These are phyloP conservation scores for Colletotrichum lini DNA, from an alignment of 2,329 filamentous ascomycete species.

Conservation along the genomic window DNA sequence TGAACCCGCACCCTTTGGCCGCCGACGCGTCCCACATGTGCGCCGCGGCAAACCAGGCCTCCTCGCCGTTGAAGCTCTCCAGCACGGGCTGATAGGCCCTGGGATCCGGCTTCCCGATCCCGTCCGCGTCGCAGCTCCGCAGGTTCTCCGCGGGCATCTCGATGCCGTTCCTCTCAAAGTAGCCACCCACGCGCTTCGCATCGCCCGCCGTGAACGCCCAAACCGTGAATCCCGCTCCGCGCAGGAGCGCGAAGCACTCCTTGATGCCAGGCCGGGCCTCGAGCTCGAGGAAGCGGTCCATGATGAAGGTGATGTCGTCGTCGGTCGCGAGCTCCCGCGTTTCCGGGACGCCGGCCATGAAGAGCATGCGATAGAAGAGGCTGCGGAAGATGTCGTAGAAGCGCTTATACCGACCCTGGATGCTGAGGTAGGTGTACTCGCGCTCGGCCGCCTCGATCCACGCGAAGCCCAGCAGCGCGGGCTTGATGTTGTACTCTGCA, in stretches of 20 bases:
- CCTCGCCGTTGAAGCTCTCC: constrained; percentile 55
- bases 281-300: constrained; percentile 55
- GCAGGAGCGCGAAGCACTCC: constrained; percentile 59
- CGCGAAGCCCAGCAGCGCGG: constrained; percentile 59
- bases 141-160: constrained; percentile 66
- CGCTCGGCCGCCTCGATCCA: constrained; percentile 64
- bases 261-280: constrained; percentile 55
- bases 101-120: constrained; percentile 65
- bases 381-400: constrained; percentile 60
- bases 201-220: constrained; percentile 70
- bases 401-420: constrained; percentile 58
- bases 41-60: constrained; percentile 71
- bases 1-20: constrained; percentile 65
- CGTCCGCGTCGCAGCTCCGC: constrained; percentile 63
- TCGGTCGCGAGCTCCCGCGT: constrained; percentile 58
- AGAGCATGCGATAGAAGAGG: constrained; percentile 65
- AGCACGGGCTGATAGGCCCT: constrained; percentile 61
- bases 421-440: constrained; percentile 64
- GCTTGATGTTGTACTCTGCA: constrained; percentile 53
- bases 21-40: constrained; percentile 73
- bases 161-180: constrained; percentile 64
- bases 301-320: constrained; percentile 57
- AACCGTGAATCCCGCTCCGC: constrained; percentile 63
- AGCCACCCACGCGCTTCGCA: constrained; percentile 62
- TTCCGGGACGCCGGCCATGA: constrained; percentile 58